These are phyloP conservation scores for Anaeromyces robustus DNA, from an alignment of 192 early-diverging fungal species.

Conservation along the genomic window DNA sequence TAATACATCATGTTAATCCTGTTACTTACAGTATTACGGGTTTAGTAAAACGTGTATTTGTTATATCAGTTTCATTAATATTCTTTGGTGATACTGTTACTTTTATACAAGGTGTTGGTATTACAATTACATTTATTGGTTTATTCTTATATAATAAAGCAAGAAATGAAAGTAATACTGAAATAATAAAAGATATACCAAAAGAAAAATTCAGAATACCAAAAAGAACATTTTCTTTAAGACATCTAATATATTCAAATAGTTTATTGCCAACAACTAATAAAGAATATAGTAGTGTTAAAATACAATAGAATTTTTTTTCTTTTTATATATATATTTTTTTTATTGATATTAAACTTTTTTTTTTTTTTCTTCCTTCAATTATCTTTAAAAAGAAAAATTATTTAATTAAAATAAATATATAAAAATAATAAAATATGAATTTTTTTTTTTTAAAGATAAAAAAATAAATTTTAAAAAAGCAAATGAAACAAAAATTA, in stretches of 20 bases:
- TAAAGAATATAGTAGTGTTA: neutral
- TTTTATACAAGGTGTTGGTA: constrained; percentile 51
- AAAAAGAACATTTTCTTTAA: neutral
- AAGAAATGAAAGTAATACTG: constrained; percentile 39
- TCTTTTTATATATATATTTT: too few relatives aligned
- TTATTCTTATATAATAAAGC: constrained; percentile 76
- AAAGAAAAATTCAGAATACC: neutral
- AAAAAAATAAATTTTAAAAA: too few relatives aligned
- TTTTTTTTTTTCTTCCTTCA: too few relatives aligned
- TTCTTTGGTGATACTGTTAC: constrained; percentile 67
- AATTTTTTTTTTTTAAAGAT: too few relatives aligned
- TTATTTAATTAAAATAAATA: too few relatives aligned
- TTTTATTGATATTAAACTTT: too few relatives aligned
- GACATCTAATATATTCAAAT: neutral
- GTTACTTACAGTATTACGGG: constrained; percentile 79
- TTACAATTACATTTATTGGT: constrained; percentile 64
- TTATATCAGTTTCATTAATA: constrained; percentile 65
- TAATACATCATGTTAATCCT: constrained; percentile 57
- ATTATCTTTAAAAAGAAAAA: too few relatives aligned
- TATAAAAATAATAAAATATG: too few relatives aligned
- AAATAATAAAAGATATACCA: constrained; percentile 6
- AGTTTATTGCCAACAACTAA: neutral
- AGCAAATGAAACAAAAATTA: too few relatives aligned
- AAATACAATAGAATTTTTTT: too few relatives aligned
- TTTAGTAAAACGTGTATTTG: constrained; percentile 78